Conservation (phyloP, 371 early-diverging fungal species). For the Apophysomyces ossiformis region DNA sequence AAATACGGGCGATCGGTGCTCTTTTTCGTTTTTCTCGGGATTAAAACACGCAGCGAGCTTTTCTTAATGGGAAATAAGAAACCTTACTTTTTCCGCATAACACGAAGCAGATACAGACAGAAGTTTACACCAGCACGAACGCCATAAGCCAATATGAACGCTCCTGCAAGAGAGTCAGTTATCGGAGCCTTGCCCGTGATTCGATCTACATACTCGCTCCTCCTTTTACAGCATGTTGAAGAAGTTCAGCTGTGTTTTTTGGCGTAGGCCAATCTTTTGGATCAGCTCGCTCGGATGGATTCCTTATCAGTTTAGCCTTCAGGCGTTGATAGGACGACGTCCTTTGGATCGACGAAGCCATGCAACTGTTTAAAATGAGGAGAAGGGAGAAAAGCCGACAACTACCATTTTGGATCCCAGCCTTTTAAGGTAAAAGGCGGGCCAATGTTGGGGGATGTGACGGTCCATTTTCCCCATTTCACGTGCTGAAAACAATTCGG, state of each 20-base stretch:
- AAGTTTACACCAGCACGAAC: conserved; percentile 55
- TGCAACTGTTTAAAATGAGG: neutral
- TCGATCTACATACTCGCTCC: conserved; percentile 41
- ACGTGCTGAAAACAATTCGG: conserved; percentile 8
- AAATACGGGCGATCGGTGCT: conserved; percentile 42
- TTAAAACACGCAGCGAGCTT: conserved; percentile 1
- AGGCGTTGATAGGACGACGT: conserved; percentile 45
- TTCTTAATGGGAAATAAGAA: neutral
- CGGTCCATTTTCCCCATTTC: neutral
- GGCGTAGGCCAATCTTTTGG: conserved; percentile 48
- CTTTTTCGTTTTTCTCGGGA: conserved; percentile 28
- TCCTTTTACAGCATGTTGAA: conserved; percentile 53
- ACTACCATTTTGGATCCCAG: neutral
- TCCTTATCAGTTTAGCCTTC: conserved; percentile 41
- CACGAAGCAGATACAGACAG: conserved; percentile 48
- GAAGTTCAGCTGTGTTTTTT: conserved; percentile 33
- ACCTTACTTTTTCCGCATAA: conserved; percentile 50
- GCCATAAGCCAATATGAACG: conserved; percentile 54
- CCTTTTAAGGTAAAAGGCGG: conserved; percentile 2
- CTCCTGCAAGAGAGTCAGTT: conserved; percentile 32
- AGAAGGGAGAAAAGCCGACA: conserved; percentile 5
- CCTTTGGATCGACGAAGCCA: conserved; percentile 2
- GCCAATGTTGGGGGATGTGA: neutral
- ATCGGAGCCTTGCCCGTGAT: neutral
- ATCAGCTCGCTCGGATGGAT: conserved; percentile 37